Percentiles rank a stretch among this genome's conserved stretches.
Evolutionary conservation across 164 flowering plant species (phyloP).

Genomic region (Aristolochia californica): DNA sequence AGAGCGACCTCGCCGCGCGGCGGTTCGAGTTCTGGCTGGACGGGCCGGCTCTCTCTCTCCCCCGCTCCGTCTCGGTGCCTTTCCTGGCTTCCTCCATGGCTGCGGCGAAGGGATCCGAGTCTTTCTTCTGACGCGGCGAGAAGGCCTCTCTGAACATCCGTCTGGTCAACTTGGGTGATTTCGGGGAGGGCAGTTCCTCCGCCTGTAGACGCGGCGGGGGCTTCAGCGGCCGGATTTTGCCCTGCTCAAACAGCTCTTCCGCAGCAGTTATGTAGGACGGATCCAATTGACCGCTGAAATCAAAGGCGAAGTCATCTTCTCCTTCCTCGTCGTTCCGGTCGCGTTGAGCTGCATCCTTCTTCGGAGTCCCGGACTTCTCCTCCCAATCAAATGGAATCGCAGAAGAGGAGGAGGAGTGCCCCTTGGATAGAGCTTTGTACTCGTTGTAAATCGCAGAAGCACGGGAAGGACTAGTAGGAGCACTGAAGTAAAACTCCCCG

Average conservation of each 20-base stretch:
- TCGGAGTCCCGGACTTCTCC: slow-evolving; percentile 38
- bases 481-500: slow-evolving; percentile 23
- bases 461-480: slow-evolving; percentile 31
- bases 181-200: slow-evolving; percentile 19
- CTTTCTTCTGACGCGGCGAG: slow-evolving; percentile 35
- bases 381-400: slow-evolving; percentile 38
- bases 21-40: slow-evolving; percentile 20
- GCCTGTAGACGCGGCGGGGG: slow-evolving; percentile 32
- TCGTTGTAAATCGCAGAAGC: slow-evolving; percentile 17
- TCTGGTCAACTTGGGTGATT: slow-evolving; percentile 25
- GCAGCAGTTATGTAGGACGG: slow-evolving; percentile 29
- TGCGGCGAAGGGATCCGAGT: slow-evolving; percentile 17
- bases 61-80: slow-evolving; percentile 23
- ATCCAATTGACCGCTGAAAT: slow-evolving; percentile 33
- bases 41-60: slow-evolving; percentile 26
- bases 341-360: not conserved
- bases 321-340: slow-evolving; percentile 4
- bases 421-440: slow-evolving; percentile 3
- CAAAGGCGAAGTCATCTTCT: slow-evolving; percentile 50
- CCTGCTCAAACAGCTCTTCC: slow-evolving; percentile 68
- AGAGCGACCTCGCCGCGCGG: slow-evolving; percentile 49
- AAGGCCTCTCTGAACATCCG: slow-evolving; percentile 28
- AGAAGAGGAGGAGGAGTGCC: slow-evolving; percentile 4
- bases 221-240: slow-evolving; percentile 44
- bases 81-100: slow-evolving; percentile 15